Evolutionary conservation across 2,329 filamentous ascomycete genomes (phyloP).

Genomic region (Atkinsonella hypoxylon): DNA sequence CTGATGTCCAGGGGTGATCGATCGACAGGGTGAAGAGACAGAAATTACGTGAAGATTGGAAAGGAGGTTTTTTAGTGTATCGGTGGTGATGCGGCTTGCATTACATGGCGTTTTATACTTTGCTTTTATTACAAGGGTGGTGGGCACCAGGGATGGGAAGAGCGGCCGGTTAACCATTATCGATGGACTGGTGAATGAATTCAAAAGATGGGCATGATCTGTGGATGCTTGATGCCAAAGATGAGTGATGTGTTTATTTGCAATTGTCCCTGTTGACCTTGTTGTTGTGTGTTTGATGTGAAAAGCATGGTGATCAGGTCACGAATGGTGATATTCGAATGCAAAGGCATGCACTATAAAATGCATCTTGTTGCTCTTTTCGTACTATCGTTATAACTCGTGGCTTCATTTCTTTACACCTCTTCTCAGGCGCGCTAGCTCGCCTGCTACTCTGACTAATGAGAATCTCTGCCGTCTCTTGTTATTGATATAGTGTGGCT

Average conservation of each 20-base stretch:
- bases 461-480: not conserved
- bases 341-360: not conserved
- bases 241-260: not conserved
- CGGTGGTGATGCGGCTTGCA: slow-evolving; percentile 25
- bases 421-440: not conserved
- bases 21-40: slow-evolving; percentile 1
- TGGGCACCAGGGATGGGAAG: not conserved
- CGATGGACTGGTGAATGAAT: not conserved
- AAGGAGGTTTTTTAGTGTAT: slow-evolving; percentile 4
- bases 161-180: not conserved
- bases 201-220: not conserved
- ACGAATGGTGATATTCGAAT: too few species aligned
- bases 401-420: not conserved
- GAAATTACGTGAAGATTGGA: not conserved
- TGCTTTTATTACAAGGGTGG: not conserved
- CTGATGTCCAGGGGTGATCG: not conserved
- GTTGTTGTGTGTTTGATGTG: too few species aligned
- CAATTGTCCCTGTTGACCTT: not conserved
- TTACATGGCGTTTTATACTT: slow-evolving; percentile 23
- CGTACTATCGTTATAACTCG: not conserved
- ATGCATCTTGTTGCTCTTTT: not conserved
- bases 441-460: not conserved
- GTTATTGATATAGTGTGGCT: not conserved
- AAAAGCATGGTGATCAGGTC: not conserved
- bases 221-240: not conserved